Percentiles rank a stretch among this genome's conserved stretches.
Conservation (phyloP, 2,329 filamentous ascomycete genomes). For the Aspergillus eucalypticola region DNA sequence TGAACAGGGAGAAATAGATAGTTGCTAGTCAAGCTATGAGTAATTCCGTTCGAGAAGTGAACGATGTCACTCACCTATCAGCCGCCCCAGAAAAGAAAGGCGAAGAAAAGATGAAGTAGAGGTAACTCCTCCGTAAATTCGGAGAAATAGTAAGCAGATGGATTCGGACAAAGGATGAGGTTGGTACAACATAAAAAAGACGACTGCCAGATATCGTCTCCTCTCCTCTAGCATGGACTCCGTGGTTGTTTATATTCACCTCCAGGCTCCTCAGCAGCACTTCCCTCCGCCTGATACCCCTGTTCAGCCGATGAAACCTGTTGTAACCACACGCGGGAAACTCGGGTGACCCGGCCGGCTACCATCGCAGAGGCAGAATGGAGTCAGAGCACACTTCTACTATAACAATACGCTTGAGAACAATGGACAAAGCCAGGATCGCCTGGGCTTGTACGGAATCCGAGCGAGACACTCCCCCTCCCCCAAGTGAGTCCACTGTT, state of each 20-base stretch:
- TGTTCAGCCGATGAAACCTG: constrained; percentile 11
- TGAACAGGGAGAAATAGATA: too few relatives aligned
- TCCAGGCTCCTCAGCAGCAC: neutral
- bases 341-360: constrained; percentile 16
- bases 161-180: neutral
- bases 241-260: constrained; percentile 4
- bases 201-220: neutral
- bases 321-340: constrained; percentile 20
- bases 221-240: neutral
- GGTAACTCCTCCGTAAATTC: neutral
- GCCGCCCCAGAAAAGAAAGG: neutral
- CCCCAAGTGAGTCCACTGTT: neutral
- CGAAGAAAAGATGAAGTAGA: neutral
- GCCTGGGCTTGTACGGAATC: neutral
- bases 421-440: neutral
- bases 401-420: neutral
- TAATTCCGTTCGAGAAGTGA: neutral
- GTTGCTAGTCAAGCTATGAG: too few relatives aligned
- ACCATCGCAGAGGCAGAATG: neutral
- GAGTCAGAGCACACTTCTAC: neutral
- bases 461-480: constrained; percentile 3
- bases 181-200: neutral
- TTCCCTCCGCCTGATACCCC: constrained; percentile 5
- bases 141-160: neutral
- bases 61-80: neutral